phyloP scores from a whole-genome alignment of 495 filamentous ascomycete species.

The Penicillium soppii region DNA sequence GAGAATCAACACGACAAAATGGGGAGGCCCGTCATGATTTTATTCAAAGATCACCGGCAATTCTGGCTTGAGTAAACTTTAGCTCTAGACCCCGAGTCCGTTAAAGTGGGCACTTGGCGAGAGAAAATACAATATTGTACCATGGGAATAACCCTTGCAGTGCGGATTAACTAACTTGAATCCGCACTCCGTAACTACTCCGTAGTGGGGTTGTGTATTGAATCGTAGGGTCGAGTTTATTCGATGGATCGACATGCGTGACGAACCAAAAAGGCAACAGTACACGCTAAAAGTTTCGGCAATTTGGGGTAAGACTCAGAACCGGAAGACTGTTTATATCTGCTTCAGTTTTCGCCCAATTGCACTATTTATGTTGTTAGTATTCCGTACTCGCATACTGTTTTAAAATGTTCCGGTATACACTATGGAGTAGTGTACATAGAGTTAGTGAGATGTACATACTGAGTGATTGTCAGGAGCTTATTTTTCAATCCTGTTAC shows the following conservation, averaged over 20 bases:
- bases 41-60: constrained; percentile 20
- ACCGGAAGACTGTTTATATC: too few relatives aligned
- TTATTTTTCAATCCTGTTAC: too few relatives aligned
- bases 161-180: too few relatives aligned
- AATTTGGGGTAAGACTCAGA: neutral
- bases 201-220: constrained; percentile 11
- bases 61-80: constrained; percentile 5
- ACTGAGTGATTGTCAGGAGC: too few relatives aligned
- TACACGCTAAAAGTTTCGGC: neutral
- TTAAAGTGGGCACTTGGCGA: neutral
- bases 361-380: too few relatives aligned
- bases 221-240: constrained; percentile 18
- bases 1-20: neutral
- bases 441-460: too few relatives aligned
- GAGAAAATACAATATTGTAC: too few relatives aligned
- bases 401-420: too few relatives aligned
- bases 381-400: too few relatives aligned
- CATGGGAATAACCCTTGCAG: neutral
- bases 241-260: constrained; percentile 12
- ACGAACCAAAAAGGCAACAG: neutral
- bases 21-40: constrained; percentile 12
- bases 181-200: neutral
- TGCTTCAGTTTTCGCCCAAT: too few relatives aligned
- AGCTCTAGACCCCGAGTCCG: constrained; percentile 9
- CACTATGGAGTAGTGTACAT: too few relatives aligned